These are phyloP conservation scores for Ogataea polymorpha DNA, from an alignment of 805 yeast genomes.

Conservation along the genomic window DNA sequence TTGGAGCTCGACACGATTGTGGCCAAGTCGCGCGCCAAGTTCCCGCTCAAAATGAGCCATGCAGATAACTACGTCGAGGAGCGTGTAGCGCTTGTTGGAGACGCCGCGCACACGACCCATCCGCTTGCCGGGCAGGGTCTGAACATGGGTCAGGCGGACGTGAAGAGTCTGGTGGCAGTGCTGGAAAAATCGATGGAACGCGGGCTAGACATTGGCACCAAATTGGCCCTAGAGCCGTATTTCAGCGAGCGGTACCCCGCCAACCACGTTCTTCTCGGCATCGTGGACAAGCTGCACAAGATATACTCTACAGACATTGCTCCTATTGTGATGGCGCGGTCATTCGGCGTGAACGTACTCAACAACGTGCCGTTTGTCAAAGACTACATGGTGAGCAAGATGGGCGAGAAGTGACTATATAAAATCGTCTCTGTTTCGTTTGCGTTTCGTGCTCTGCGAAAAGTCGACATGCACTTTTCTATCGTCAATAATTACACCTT, in stretches of 20 bases:
- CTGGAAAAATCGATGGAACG: slow-evolving; percentile 67
- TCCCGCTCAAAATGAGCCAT: slow-evolving; percentile 85
- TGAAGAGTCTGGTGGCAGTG: slow-evolving; percentile 62
- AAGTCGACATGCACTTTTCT: slow-evolving; percentile 63
- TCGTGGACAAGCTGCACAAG: slow-evolving; percentile 89
- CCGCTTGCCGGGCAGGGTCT: slow-evolving; percentile 98
- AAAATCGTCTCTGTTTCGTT: slow-evolving; percentile 3
- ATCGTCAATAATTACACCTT: slow-evolving; percentile 62
- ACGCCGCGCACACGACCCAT: slow-evolving; percentile 97
- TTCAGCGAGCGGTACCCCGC: slow-evolving; percentile 77
- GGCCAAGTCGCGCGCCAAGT: slow-evolving; percentile 71
- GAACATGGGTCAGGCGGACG: slow-evolving; percentile 97
- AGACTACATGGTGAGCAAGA: slow-evolving; percentile 58
- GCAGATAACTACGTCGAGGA: slow-evolving; percentile 86
- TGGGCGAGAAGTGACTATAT: slow-evolving; percentile 19
- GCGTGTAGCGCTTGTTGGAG: slow-evolving; percentile 91
- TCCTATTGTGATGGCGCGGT: slow-evolving; percentile 73
- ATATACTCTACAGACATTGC: slow-evolving; percentile 68
- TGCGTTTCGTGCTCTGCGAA: slow-evolving; percentile 47
- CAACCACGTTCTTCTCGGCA: slow-evolving; percentile 79
- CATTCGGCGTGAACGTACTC: slow-evolving; percentile 70
- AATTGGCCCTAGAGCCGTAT: slow-evolving; percentile 80
- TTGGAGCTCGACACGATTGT: slow-evolving; percentile 58
- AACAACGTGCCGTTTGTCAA: slow-evolving; percentile 66
- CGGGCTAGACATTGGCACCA: slow-evolving; percentile 86